Conservation (phyloP, 306 rosid genomes). For the Neltuma alba region DNA sequence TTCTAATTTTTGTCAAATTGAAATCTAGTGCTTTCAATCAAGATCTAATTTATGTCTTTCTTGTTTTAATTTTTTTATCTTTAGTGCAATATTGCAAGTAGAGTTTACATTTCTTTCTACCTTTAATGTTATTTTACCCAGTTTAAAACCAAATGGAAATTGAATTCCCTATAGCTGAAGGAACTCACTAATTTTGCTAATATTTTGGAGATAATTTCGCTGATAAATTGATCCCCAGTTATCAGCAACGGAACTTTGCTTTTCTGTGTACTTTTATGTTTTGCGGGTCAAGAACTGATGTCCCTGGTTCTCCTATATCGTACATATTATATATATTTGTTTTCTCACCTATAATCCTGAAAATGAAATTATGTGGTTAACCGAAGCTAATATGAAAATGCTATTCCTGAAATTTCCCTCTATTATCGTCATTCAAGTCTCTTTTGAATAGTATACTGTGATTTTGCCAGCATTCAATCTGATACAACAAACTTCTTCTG, state of each 20-base stretch:
- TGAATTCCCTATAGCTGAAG: constrained; percentile 5
- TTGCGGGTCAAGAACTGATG: constrained; percentile 3
- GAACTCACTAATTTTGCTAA: neutral
- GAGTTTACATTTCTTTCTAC: constrained; percentile 14
- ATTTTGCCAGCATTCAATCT: constrained; percentile 15
- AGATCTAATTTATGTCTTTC: neutral
- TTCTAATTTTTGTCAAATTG: neutral
- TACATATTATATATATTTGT: constrained; percentile 18
- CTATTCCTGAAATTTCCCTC: constrained; percentile 18
- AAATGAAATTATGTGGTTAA: constrained; percentile 18
- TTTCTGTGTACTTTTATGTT: constrained; percentile 28
- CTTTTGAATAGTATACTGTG: constrained; percentile 1
- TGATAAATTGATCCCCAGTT: constrained; percentile 23
- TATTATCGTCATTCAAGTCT: constrained; percentile 11
- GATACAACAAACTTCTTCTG: neutral
- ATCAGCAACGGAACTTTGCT: constrained; percentile 20
- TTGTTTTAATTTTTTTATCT: neutral
- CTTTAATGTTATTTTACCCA: constrained; percentile 8
- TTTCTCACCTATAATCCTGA: constrained; percentile 19
- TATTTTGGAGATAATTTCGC: constrained; percentile 22
- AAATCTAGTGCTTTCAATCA: neutral
- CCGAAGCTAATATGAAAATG: neutral
- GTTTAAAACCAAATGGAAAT: constrained; percentile 24
- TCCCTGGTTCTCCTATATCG: constrained; percentile 31
- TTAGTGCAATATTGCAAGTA: constrained; percentile 6